Base-by-base conservation (phyloP, 2,329 filamentous ascomycete species). In the Aspergillus quadricinctus region DNA sequence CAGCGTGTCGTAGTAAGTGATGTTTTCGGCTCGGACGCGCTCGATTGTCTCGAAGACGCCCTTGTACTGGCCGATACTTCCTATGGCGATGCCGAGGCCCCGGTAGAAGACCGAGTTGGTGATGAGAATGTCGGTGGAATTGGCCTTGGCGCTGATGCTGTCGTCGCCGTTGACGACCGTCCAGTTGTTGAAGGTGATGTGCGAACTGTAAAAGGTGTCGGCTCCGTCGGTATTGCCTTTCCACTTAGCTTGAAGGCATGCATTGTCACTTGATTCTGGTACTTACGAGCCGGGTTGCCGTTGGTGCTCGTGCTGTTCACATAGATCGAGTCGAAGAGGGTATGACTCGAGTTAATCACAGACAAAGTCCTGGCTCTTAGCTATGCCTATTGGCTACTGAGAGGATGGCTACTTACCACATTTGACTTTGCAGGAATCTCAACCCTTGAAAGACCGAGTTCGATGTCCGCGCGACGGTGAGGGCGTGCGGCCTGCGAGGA, bases 31-130 rank as follows among this genome's bases (percentile, higher is more conserved):
- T 4, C 70, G 73, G 37, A 85, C 72, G 54, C 78, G 76, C 62
- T 81, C 75, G 11, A 86, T 74, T 10, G 74, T 76, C 61, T 85
- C 81, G 56, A 73, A 78, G 2, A 66, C 59, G 9, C 71, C 76
- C 0, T 77, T 69, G 57, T 82, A 83, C 67, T 85, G 83, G 0
- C 81, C 83, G 45, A 86, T 80, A 28, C 78, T 81, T 2, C 83
- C 83, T 17, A 86, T 75, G 1, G 83, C 81, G n/a, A 85, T 70
- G 2, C 81, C 81, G 3, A 78, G 72, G 1, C 81, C 81, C 29
- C 75, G 73, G 56, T 77, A 74, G 65, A 83, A 83, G 3, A 70
- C 72, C 50, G 70, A 76, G 65, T 84, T 75, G 25, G 75, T 72
- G 54, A 85, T 73, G 31, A 67, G 64, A 49, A 86, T 81, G 59